phyloP scores from a whole-genome alignment of 768 basidiomycete species.

The Rhizopogon rudus region DNA sequence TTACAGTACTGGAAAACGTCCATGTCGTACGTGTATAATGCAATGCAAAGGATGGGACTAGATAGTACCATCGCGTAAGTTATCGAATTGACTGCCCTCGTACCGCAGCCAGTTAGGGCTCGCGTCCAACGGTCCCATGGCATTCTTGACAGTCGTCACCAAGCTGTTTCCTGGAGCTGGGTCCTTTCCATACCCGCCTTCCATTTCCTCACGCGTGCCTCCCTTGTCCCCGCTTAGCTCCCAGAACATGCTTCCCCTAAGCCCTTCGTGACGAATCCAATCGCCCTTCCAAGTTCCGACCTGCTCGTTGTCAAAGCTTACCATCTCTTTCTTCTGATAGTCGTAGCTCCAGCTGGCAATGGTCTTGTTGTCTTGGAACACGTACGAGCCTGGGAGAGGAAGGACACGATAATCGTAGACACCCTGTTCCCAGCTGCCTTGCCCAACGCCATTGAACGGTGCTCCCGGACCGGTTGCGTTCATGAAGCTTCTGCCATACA shows the following conservation, averaged over 20 bases:
- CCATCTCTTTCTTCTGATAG: conserved; percentile 66
- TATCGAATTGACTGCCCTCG: conserved; percentile 71
- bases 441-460: conserved; percentile 77
- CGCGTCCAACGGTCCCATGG: conserved; percentile 71
- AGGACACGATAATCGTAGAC: conserved; percentile 92
- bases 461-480: conserved; percentile 79
- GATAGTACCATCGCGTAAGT: conserved; percentile 65
- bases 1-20: no score
- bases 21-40: neutral
- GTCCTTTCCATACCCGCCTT: conserved; percentile 70
- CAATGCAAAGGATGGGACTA: conserved; percentile 10
- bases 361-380: conserved; percentile 58
- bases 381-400: conserved; percentile 67
- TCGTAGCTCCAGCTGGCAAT: conserved; percentile 87
- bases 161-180: conserved; percentile 65
- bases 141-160: conserved; percentile 67
- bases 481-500: conserved; percentile 91
- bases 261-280: conserved; percentile 69
- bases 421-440: conserved; percentile 87
- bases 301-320: conserved; percentile 74
- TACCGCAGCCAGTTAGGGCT: conserved; percentile 82
- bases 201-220: conserved; percentile 61
- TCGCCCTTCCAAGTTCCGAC: conserved; percentile 70
- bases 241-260: conserved; percentile 96
- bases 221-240: conserved; percentile 88